phyloP scores from a whole-genome alignment of 192 early-diverging fungal genomes.

The Coemansia sp. region DNA sequence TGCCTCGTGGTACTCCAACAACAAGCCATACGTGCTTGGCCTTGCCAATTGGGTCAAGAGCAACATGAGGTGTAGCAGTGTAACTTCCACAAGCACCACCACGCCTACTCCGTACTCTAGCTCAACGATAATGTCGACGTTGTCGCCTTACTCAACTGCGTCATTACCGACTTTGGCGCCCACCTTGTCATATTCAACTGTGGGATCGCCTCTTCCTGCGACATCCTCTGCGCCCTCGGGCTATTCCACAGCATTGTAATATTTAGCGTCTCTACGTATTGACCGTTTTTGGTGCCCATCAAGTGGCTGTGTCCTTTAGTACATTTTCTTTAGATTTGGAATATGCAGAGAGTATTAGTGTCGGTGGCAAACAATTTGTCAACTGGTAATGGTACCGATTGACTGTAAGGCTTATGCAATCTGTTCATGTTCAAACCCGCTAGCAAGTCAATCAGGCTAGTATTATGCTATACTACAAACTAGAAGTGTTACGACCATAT shows the following conservation, averaged over 20 bases:
- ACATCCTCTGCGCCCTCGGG: background rate
- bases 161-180: background rate
- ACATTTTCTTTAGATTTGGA: no score
- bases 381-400: no score
- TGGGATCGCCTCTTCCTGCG: background rate
- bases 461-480: background rate
- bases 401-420: no score
- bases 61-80: constrained; percentile 31
- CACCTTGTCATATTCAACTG: background rate
- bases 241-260: background rate
- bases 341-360: no score
- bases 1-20: constrained; percentile 62
- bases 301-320: no score
- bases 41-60: constrained; percentile 44
- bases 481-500: background rate
- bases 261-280: background rate
- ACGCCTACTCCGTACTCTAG: background rate
- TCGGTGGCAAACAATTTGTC: background rate
- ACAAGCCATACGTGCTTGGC: constrained; percentile 35
- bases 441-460: background rate
- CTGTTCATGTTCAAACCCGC: no score
- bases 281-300: no score
- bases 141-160: background rate
- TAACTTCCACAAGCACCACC: background rate
- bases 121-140: background rate